Evolutionary conservation across 1,284 basidiomycete genomes (phyloP).

Genomic region (Rhodotorula sp.): DNA sequence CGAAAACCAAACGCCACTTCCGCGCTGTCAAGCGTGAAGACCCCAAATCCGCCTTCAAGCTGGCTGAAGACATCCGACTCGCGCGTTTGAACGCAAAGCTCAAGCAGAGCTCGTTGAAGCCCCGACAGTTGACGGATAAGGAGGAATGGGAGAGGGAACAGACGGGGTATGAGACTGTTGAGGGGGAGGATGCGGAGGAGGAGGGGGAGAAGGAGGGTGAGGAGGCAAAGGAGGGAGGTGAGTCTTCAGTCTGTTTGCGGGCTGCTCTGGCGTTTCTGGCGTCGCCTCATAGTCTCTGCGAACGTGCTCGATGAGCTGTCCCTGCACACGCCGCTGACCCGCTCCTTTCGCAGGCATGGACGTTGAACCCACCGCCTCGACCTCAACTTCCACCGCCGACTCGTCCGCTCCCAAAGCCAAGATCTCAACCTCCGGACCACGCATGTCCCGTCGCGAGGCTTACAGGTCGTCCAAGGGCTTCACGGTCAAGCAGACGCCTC

Average conservation of each 20-base stretch:
- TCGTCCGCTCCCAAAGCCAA: slow-evolving; percentile 7
- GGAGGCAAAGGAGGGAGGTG: slow-evolving; percentile 9
- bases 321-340: not conserved
- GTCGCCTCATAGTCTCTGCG: too few relatives aligned
- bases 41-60: slow-evolving; percentile 56
- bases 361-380: slow-evolving; percentile 7
- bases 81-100: slow-evolving; percentile 73
- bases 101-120: slow-evolving; percentile 42
- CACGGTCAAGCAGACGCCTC: slow-evolving; percentile 31
- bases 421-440: slow-evolving; percentile 35
- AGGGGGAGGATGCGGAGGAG: slow-evolving; percentile 50
- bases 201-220: slow-evolving; percentile 44
- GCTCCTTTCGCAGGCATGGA: slow-evolving; percentile 17
- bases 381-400: not conserved
- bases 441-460: slow-evolving; percentile 33
- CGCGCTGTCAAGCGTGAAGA: slow-evolving; percentile 79
- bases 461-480: slow-evolving; percentile 34
- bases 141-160: slow-evolving; percentile 47
- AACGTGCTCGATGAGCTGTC: too few relatives aligned
- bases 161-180: slow-evolving; percentile 50
- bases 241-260: not conserved
- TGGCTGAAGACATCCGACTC: slow-evolving; percentile 76
- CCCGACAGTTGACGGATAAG: slow-evolving; percentile 50
- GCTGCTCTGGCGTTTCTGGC: not conserved
- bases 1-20: slow-evolving; percentile 68